Conservation (phyloP, 306 rosid genomes). For the Glycine tomentella region DNA sequence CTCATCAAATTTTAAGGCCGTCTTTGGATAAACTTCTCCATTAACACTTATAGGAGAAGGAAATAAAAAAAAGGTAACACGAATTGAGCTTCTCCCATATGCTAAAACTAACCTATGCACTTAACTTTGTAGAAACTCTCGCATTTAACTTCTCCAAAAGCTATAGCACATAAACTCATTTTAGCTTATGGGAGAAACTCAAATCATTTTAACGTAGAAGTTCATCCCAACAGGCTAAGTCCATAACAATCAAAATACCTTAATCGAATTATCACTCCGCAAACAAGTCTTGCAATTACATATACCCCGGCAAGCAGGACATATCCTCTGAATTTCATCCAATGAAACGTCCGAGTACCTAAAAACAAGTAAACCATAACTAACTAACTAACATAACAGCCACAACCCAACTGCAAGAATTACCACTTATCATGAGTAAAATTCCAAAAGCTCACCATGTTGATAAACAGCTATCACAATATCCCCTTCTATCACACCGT, state of each 20-base stretch:
- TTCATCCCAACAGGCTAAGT: not conserved
- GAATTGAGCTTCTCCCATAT: not conserved
- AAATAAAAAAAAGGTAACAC: not conserved
- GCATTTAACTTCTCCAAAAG: not conserved
- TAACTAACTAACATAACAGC: slow-evolving; percentile 12
- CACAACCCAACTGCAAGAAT: slow-evolving; percentile 19
- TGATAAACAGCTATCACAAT: slow-evolving; percentile 76
- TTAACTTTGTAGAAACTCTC: not conserved
- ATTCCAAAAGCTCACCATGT: slow-evolving; percentile 63
- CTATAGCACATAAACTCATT: not conserved
- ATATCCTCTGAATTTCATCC: slow-evolving; percentile 80
- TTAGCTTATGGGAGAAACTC: not conserved
- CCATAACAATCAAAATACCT: slow-evolving; percentile 60
- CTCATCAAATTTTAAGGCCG: slow-evolving; percentile 21
- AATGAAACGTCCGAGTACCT: slow-evolving; percentile 76
- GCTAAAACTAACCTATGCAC: not conserved
- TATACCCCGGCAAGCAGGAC: slow-evolving; percentile 94
- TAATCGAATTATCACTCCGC: slow-evolving; percentile 82
- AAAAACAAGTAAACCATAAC: slow-evolving; percentile 38
- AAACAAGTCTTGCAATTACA: slow-evolving; percentile 89
- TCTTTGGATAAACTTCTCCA: not conserved
- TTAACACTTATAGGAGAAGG: not conserved
- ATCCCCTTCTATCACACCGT: slow-evolving; percentile 90
- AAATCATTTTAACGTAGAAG: not conserved
- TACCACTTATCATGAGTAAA: not conserved